These are phyloP conservation scores for Lepidium didymum DNA, from an alignment of 345 rosid genomes.

Conservation along the genomic window DNA sequence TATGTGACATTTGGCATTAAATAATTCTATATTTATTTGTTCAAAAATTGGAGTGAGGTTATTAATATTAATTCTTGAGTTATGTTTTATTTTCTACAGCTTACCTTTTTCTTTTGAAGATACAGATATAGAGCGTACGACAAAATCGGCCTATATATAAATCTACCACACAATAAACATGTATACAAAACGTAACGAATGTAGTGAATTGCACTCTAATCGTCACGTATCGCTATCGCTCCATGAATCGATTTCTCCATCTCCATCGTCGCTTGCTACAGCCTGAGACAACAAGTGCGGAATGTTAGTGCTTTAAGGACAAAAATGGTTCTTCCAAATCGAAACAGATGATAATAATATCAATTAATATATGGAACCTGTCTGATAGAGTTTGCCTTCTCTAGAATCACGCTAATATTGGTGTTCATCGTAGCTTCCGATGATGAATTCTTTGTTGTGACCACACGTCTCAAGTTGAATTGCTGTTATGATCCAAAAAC, in stretches of 20 bases:
- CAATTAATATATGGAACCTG: conserved; percentile 41
- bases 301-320: conserved; percentile 1
- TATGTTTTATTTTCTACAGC: background rate
- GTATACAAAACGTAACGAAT: background rate
- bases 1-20: too few relatives aligned
- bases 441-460: conserved; percentile 27
- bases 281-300: conserved; percentile 10
- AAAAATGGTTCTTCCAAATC: background rate
- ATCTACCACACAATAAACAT: background rate
- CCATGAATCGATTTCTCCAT: conserved; percentile 24
- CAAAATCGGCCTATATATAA: conserved; percentile 11
- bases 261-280: conserved; percentile 25
- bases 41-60: background rate
- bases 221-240: conserved; percentile 16
- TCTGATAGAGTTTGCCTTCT: conserved; percentile 89
- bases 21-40: background rate
- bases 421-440: conserved; percentile 36
- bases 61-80: background rate
- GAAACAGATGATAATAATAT: background rate
- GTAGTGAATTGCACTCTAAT: background rate
- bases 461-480: conserved; percentile 56
- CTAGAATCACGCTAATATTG: conserved; percentile 62
- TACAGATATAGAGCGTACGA: background rate
- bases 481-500: conserved; percentile 41
- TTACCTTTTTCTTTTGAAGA: conserved; percentile 1